Percentiles rank a stretch among this genome's conserved stretches.
phyloP scores from a whole-genome alignment of 2,329 filamentous ascomycete genomes.

The Fusarium citri region DNA sequence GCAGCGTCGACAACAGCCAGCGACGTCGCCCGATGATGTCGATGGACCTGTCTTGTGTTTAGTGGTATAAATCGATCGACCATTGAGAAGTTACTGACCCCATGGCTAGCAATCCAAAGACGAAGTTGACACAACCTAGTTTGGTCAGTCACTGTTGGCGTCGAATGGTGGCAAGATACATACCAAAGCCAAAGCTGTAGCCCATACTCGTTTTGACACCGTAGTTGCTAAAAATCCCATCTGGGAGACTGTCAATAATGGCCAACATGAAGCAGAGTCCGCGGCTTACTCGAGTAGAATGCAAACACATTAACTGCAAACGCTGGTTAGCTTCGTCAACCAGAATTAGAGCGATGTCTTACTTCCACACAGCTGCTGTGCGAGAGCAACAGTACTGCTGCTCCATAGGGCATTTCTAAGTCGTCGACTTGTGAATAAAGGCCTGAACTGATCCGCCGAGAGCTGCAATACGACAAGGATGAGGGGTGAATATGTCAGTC shows the following conservation, averaged over 20 bases:
- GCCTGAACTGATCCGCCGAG: constrained; percentile 31
- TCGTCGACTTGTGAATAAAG: constrained; percentile 24
- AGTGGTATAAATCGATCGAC: background rate
- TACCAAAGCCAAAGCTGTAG: constrained; percentile 48
- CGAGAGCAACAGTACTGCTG: constrained; percentile 43
- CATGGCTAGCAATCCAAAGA: constrained; percentile 54
- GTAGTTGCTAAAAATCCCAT: constrained; percentile 31
- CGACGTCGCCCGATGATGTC: constrained; percentile 55
- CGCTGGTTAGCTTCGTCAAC: background rate
- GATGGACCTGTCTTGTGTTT: constrained; percentile 41
- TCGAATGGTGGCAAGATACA: background rate
- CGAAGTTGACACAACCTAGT: constrained; percentile 52
- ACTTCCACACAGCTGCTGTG: constrained; percentile 48
- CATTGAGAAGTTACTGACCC: constrained; percentile 4
- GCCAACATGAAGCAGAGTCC: fast-evolving
- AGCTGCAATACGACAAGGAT: constrained; percentile 16
- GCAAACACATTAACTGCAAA: constrained; percentile 51
- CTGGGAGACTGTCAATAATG: constrained; percentile 8
- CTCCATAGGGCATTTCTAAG: constrained; percentile 42
- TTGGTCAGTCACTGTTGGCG: background rate
- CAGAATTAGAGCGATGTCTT: background rate
- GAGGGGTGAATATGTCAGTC: constrained; percentile 29
- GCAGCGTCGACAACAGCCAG: constrained; percentile 58
- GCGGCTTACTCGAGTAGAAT: constrained; percentile 56
- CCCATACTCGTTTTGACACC: constrained; percentile 35